A percentile compares a stretch with the other conserved stretches of the same genome.
phyloP scores from a whole-genome alignment of 192 early-diverging fungal genomes.

The Diversispora eburnea region DNA sequence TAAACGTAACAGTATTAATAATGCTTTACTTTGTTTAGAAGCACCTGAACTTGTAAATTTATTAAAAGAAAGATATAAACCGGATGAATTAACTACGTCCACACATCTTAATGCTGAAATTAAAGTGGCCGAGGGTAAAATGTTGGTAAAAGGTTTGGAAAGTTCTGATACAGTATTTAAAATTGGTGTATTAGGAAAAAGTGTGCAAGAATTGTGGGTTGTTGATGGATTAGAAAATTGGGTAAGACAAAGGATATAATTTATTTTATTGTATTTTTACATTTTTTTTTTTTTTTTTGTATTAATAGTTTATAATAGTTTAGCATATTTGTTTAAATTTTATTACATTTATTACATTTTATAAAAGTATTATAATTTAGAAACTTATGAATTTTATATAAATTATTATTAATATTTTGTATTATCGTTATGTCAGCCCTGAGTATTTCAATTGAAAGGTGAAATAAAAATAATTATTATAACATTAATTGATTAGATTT shows the following conservation, averaged over 20 bases:
- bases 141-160: conserved; percentile 43
- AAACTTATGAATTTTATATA: too few species aligned
- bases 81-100: conserved; percentile 58
- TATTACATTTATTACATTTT: too few species aligned
- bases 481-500: too few species aligned
- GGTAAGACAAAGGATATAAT: conserved; percentile 61
- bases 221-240: conserved; percentile 93
- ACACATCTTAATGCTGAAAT: conserved; percentile 73
- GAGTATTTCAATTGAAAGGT: too few species aligned
- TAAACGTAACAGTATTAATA: conserved; percentile 99
- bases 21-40: conserved; percentile 90
- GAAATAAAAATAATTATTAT: too few species aligned
- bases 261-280: too few species aligned
- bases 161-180: conserved; percentile 42
- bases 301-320: too few species aligned
- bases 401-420: too few species aligned
- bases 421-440: too few species aligned
- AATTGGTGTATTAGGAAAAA: conserved; percentile 72
- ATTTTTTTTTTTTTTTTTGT: too few species aligned
- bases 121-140: conserved; percentile 66
- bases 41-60: conserved; percentile 76
- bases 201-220: conserved; percentile 96
- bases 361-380: too few species aligned
- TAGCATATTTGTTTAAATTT: too few species aligned
- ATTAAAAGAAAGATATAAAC: conserved; percentile 53